Evolutionary conservation across 495 filamentous ascomycete genomes (phyloP), one percentile per base, ranked within the genome.

Genomic region (Recurvomyces mirabilis): DNA sequence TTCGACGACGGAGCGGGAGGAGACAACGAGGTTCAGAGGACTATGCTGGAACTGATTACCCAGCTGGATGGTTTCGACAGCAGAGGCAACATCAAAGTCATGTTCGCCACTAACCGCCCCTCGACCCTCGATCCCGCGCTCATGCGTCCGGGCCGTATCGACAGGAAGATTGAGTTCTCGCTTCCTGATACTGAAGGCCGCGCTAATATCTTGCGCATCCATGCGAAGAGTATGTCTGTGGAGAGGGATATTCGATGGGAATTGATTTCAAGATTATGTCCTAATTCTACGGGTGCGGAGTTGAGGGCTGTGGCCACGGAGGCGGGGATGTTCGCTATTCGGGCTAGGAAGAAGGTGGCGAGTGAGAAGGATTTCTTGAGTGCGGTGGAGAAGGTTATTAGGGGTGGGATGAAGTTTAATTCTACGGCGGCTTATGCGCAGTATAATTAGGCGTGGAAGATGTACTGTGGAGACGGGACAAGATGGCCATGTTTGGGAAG

Each of bases 241-340:
- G 91, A 98, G 74, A 78, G 91, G 19, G 91, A 98, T 63, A 96
- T 98, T 58, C 78, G 91, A 64, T 98, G 91, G 91, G 91, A 98
- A 69, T 68, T 98, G 38, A 96, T 98, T 50, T 93, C 86, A 26
- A 78, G 91, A 52, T 71, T 98, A 54, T 98, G 91, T 71, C 91
- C 91, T 47, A 96, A 98, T 68, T 81, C 85, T 46, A 98, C 91
- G 9, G 91, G 91, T 60, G 91, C 91, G 28, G 91, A 98, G 68
- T 67, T 98, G 56, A 68, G 81, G 53, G 91, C 86, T 69, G 91
- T 98, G 46, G 94, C 91, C 52, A 98, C 91, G n/a, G 91, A 98
- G 70, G 91, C 91, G 9, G 91, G 91, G 51, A 96, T 98, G 93
- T 98, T 93, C 62, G 93, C 91, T 33, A 96, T 98, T 57, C 78